Conservation (phyloP, 192 early-diverging fungal genomes). For the Coemansia aciculifera region DNA sequence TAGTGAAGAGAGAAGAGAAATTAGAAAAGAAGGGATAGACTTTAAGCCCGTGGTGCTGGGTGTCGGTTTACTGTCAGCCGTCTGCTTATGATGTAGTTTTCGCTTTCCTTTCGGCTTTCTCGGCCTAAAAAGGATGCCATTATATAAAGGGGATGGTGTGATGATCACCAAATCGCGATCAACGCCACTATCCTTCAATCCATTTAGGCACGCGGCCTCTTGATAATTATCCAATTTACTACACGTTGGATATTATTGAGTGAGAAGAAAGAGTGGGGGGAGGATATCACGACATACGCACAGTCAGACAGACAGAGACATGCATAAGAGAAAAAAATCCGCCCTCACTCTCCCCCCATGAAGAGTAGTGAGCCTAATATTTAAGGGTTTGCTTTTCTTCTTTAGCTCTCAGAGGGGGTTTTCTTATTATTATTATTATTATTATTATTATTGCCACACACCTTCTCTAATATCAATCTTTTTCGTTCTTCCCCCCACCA, state of each 20-base stretch:
- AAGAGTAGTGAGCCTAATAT: background rate
- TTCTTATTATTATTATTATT: background rate
- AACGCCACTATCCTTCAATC: background rate
- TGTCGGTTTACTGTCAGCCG: background rate
- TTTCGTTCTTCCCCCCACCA: background rate
- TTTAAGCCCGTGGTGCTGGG: background rate
- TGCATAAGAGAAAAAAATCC: slow-evolving; percentile 4
- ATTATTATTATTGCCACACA: background rate
- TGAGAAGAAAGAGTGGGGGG: background rate
- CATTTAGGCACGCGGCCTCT: background rate
- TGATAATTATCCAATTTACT: background rate
- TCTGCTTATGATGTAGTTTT: no score
- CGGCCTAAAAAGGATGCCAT: background rate
- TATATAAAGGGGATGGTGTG: background rate
- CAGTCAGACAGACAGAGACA: slow-evolving; percentile 10
- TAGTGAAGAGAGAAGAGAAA: background rate
- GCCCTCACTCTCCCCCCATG: background rate
- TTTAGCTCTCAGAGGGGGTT: background rate
- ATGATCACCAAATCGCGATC: background rate
- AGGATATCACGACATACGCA: slow-evolving; percentile 4
- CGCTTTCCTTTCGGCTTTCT: background rate
- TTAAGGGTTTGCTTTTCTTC: background rate
- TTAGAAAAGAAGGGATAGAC: background rate
- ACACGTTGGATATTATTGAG: slow-evolving; percentile 11
- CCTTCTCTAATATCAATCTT: background rate